Evolutionary conservation across 495 filamentous ascomycete genomes (phyloP).

Genomic region (Aspergillus baeticus): DNA sequence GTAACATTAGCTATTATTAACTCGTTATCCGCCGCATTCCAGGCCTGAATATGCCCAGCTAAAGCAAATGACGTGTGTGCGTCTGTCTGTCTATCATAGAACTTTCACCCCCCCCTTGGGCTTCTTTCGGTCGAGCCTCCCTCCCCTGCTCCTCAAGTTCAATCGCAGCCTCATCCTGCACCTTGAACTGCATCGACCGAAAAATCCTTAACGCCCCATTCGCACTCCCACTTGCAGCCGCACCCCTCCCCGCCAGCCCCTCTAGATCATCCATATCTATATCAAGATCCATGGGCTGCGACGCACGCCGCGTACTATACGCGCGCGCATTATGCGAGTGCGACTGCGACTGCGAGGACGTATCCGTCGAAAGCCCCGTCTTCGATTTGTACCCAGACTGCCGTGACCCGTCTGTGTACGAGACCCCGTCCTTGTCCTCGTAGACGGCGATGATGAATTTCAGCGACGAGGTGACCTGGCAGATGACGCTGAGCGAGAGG

Average conservation of each 20-base stretch:
- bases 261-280: too few species aligned
- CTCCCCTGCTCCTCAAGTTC: not conserved
- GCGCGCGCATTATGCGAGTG: too few species aligned
- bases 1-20: too few species aligned
- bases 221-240: not conserved
- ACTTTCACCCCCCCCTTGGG: too few species aligned
- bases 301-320: too few species aligned
- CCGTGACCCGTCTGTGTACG: slow-evolving; percentile 23
- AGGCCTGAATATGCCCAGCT: too few species aligned
- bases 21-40: too few species aligned
- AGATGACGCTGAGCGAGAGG: slow-evolving; percentile 22
- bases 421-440: slow-evolving; percentile 29
- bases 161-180: not conserved
- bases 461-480: slow-evolving; percentile 29
- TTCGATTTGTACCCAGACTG: not conserved
- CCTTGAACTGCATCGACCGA: not conserved
- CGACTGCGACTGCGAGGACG: not conserved
- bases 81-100: too few species aligned
- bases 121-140: too few species aligned
- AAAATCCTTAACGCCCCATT: not conserved
- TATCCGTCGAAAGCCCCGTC: not conserved
- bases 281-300: too few species aligned
- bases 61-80: too few species aligned
- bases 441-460: slow-evolving; percentile 44
- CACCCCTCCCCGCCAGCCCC: not conserved